Evolutionary conservation across 495 filamentous ascomycete species (phyloP).

Genomic region (Xylaria palmicola): DNA sequence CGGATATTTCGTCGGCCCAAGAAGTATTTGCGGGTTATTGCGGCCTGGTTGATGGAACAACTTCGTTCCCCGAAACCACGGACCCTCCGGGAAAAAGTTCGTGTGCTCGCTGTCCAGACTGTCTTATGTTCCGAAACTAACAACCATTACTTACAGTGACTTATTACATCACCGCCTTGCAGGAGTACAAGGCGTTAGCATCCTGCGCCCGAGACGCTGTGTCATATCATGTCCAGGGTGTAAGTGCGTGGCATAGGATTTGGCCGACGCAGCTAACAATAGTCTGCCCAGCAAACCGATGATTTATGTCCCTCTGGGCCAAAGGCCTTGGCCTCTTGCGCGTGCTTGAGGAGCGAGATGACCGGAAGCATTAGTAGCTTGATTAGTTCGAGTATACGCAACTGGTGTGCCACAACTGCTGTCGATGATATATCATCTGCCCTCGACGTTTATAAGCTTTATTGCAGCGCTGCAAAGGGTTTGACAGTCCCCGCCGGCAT

Average conservation of each 20-base stretch:
- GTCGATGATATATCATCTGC: slow-evolving; percentile 48
- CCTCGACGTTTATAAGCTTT: slow-evolving; percentile 41
- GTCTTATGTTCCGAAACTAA: neutral
- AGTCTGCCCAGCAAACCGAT: slow-evolving; percentile 31
- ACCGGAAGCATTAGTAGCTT: slow-evolving; percentile 31
- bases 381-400: slow-evolving; percentile 41
- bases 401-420: slow-evolving; percentile 42
- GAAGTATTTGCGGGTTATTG: slow-evolving; percentile 51
- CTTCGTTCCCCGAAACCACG: slow-evolving; percentile 42
- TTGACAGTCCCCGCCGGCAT: slow-evolving; percentile 37
- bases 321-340: slow-evolving; percentile 47
- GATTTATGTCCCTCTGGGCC: slow-evolving; percentile 43
- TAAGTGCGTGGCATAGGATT: slow-evolving; percentile 20
- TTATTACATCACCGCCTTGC: slow-evolving; percentile 51
- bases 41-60: slow-evolving; percentile 43
- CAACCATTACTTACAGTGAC: slow-evolving; percentile 33
- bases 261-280: slow-evolving; percentile 7
- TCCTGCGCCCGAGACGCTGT: slow-evolving; percentile 43
- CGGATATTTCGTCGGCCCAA: slow-evolving; percentile 46
- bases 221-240: slow-evolving; percentile 38
- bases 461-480: slow-evolving; percentile 48
- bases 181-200: slow-evolving; percentile 41
- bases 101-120: slow-evolving; percentile 1
- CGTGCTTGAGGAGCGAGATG: slow-evolving; percentile 48
- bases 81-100: slow-evolving; percentile 46